Conservation (phyloP, 768 basidiomycete genomes). For the Cystobasidiopsis lactophilus region DNA sequence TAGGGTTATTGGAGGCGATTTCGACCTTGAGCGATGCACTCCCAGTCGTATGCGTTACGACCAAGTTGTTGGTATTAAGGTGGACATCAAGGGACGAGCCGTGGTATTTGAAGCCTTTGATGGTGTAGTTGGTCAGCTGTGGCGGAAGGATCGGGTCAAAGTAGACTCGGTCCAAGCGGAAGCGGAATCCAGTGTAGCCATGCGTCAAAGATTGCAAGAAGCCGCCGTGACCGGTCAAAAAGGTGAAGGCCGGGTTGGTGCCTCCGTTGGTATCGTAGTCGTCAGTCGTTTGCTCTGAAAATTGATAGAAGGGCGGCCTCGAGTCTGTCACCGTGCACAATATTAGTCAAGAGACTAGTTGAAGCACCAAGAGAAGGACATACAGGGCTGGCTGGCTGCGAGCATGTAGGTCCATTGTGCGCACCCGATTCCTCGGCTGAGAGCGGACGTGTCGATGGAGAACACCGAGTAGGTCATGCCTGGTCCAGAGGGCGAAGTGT, state of each 20-base stretch:
- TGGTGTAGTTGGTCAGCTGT: conserved; percentile 12
- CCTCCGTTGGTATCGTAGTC: conserved; percentile 5
- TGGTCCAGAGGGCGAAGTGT: conserved; percentile 4
- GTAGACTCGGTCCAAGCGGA: conserved; percentile 4
- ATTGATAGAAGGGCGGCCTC: background rate
- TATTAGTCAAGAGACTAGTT: too few species aligned
- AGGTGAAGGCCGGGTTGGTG: conserved; percentile 10
- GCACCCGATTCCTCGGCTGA: background rate
- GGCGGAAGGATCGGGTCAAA: conserved; percentile 13
- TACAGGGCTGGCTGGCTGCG: too few species aligned
- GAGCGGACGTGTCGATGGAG: background rate
- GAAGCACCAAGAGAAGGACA: too few species aligned
- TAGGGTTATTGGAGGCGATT: conserved; percentile 1
- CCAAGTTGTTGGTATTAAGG: background rate
- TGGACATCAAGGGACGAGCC: conserved; percentile 4
- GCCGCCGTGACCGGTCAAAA: conserved; percentile 12
- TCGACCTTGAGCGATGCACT: conserved; percentile 3
- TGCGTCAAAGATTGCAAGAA: conserved; percentile 15
- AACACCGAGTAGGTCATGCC: conserved; percentile 11
- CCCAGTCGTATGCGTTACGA: background rate
- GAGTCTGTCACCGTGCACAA: background rate
- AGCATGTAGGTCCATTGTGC: too few species aligned
- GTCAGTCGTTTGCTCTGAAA: conserved; percentile 11
- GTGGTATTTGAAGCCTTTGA: conserved; percentile 11
- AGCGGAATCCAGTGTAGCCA: conserved; percentile 16